Conservation (phyloP, 1,284 basidiomycete genomes). For the Papiliotrema nemorosa region DNA sequence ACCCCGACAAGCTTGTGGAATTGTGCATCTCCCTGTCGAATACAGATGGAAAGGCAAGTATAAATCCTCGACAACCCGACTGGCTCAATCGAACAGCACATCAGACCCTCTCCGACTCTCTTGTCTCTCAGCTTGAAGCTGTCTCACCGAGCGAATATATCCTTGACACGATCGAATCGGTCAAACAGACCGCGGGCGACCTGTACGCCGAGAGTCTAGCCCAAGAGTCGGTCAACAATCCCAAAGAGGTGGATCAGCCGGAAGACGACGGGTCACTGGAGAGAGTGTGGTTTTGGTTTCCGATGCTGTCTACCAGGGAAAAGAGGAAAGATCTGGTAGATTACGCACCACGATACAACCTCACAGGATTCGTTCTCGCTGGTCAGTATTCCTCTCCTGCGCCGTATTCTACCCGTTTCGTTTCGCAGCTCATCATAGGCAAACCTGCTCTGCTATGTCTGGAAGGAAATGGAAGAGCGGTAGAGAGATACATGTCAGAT, state of each 20-base stretch:
- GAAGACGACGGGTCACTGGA: slow-evolving; percentile 18
- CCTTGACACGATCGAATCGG: slow-evolving; percentile 23
- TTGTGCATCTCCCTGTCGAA: background rate
- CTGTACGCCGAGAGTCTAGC: background rate
- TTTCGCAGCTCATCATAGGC: slow-evolving; percentile 22
- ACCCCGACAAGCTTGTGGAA: background rate
- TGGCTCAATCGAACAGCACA: slow-evolving; percentile 19
- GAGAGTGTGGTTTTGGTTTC: slow-evolving; percentile 50
- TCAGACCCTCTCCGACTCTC: slow-evolving; percentile 8
- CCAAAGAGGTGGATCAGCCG: background rate
- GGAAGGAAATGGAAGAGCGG: slow-evolving; percentile 43
- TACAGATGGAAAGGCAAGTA: background rate
- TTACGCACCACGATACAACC: slow-evolving; percentile 40
- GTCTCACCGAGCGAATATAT: slow-evolving; percentile 24
- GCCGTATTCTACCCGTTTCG: background rate
- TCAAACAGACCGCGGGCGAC: slow-evolving; percentile 7
- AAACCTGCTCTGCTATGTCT: slow-evolving; percentile 52
- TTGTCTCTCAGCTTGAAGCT: background rate
- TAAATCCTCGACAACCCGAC: slow-evolving; percentile 22
- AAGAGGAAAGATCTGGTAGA: slow-evolving; percentile 49
- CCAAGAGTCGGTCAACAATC: background rate
- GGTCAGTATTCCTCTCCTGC: slow-evolving; percentile 23
- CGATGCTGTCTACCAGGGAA: slow-evolving; percentile 44
- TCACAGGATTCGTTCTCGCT: slow-evolving; percentile 51
- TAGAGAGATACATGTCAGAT: slow-evolving; percentile 49